Percentiles rank a stretch among this genome's conserved stretches.
These are phyloP conservation scores for Coniophora puteana DNA, from an alignment of 1,284 basidiomycete species.

Conservation along the genomic window DNA sequence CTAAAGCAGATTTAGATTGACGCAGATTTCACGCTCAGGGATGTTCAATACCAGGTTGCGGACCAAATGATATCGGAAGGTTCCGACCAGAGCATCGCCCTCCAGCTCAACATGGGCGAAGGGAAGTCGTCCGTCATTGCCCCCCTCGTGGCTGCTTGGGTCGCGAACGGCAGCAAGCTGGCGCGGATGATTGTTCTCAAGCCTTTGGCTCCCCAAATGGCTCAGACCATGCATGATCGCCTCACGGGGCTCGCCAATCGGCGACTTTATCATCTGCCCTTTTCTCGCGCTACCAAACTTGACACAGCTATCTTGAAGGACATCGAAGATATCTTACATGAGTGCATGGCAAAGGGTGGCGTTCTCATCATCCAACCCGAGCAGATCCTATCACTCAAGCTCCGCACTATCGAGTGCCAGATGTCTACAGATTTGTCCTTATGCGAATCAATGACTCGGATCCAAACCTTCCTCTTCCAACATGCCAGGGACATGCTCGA, in stretches of 20 bases:
- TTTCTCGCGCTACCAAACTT: constrained; percentile 36
- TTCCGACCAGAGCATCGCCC: constrained; percentile 31
- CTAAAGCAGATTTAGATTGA: constrained; percentile 44
- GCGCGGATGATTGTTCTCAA: constrained; percentile 49
- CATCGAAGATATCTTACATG: constrained; percentile 29
- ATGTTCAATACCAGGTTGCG: constrained; percentile 38
- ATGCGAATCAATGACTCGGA: too few species aligned
- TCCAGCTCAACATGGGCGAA: constrained; percentile 60
- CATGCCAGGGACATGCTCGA: constrained; percentile 44
- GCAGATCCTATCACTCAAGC: constrained; percentile 47
- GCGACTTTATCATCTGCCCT: constrained; percentile 46
- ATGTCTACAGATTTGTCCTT: constrained; percentile 9
- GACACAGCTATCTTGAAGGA: constrained; percentile 13
- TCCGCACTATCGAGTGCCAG: constrained; percentile 38
- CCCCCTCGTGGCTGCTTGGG: constrained; percentile 35
- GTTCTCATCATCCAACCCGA: constrained; percentile 49
- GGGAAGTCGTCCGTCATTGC: constrained; percentile 55
- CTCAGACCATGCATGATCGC: constrained; percentile 40
- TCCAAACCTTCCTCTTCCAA: constrained; percentile 19
- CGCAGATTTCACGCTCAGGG: constrained; percentile 35
- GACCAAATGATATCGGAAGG: constrained; percentile 45
- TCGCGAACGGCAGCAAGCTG: constrained; percentile 40
- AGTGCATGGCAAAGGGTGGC: constrained; percentile 37
- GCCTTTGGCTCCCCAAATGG: constrained; percentile 40
- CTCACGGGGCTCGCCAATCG: constrained; percentile 40